These are phyloP conservation scores for Metroxylon sagu DNA, from an alignment of 176 grass and related monocot species.

Conservation along the genomic window DNA sequence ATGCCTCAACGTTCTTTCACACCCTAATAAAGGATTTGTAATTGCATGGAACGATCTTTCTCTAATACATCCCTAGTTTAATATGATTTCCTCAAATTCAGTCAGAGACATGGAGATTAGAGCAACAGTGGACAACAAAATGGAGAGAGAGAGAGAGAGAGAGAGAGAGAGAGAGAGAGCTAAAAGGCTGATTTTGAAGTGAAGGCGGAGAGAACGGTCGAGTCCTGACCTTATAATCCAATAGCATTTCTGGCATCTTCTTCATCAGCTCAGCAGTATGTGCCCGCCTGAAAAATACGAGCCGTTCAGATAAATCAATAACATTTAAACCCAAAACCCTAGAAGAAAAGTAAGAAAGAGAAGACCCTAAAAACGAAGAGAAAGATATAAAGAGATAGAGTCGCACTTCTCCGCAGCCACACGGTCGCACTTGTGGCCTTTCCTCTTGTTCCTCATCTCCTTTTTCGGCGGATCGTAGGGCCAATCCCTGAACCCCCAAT, in stretches of 20 bases:
- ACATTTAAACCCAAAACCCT: background rate
- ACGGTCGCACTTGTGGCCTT: slow-evolving; percentile 46
- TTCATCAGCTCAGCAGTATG: slow-evolving; percentile 54
- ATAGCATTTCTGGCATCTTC: slow-evolving; percentile 67
- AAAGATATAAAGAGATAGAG: background rate
- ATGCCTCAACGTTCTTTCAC: too few species aligned
- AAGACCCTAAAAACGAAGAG: background rate
- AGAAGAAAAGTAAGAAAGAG: background rate
- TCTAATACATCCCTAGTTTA: too few species aligned
- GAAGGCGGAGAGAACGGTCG: too few species aligned
- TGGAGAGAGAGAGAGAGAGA: too few species aligned
- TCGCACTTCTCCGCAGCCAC: slow-evolving; percentile 38
- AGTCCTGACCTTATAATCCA: slow-evolving; percentile 61
- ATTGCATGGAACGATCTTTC: too few species aligned
- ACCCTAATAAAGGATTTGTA: too few species aligned
- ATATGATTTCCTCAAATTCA: too few species aligned
- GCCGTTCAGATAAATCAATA: background rate
- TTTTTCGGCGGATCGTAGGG: slow-evolving; percentile 36
- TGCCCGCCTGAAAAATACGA: slow-evolving; percentile 18
- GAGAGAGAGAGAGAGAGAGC: too few species aligned
- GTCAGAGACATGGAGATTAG: too few species aligned
- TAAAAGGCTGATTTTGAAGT: too few species aligned
- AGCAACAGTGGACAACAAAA: too few species aligned
- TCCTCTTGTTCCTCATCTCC: slow-evolving; percentile 39
- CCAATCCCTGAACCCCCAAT: slow-evolving; percentile 25